A percentile compares a stretch with the other conserved stretches of the same genome.
phyloP scores from a whole-genome alignment of 192 early-diverging fungal genomes.

The Linnemannia schmuckeri region DNA sequence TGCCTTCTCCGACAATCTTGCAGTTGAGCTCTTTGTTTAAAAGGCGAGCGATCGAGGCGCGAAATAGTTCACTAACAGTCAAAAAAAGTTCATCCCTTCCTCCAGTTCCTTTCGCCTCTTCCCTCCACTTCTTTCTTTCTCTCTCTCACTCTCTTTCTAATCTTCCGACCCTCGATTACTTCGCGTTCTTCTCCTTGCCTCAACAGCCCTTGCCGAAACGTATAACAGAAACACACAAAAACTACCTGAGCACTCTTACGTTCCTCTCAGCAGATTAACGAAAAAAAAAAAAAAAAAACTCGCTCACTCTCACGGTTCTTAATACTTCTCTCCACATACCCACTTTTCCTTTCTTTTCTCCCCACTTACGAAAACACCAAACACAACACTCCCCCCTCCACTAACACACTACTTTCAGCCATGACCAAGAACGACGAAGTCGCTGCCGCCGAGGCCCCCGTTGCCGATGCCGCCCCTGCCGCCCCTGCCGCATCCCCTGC shows the following conservation, averaged over 20 bases:
- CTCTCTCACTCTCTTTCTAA: neutral
- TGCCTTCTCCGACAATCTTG: slow-evolving; percentile 1
- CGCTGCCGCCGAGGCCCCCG: neutral
- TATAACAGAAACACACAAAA: neutral
- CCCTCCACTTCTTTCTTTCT: neutral
- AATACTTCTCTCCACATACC: neutral
- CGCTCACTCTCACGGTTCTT: too few species aligned
- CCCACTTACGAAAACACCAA: slow-evolving; percentile 1
- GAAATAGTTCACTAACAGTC: neutral
- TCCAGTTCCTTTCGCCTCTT: neutral
- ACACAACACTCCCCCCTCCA: neutral
- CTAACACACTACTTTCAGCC: neutral
- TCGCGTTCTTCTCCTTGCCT: neutral
- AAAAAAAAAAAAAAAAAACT: too few species aligned
- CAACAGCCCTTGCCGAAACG: neutral
- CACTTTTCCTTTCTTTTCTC: neutral
- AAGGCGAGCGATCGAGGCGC: slow-evolving; percentile 13
- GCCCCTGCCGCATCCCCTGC: neutral
- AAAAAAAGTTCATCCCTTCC: neutral
- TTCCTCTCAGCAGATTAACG: neutral
- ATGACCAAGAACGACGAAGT: slow-evolving; percentile 44
- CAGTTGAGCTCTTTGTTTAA: slow-evolving; percentile 14
- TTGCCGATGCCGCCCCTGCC: neutral
- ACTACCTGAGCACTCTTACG: neutral
- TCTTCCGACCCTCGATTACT: neutral